phyloP scores from a whole-genome alignment of 768 basidiomycete genomes.

The Suillus americanus region DNA sequence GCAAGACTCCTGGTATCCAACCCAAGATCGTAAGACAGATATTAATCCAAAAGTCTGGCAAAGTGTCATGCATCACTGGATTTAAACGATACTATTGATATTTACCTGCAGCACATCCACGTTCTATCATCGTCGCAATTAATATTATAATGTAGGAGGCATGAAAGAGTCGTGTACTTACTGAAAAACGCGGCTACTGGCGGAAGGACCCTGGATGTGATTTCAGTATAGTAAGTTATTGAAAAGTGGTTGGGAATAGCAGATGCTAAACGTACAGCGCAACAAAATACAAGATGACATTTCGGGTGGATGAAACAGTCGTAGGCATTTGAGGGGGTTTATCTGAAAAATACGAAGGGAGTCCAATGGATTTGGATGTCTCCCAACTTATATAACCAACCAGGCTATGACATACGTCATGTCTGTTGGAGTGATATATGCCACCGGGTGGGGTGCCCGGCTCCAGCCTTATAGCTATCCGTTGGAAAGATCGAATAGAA shows the following conservation, averaged over 20 bases:
- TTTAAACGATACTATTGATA: neutral
- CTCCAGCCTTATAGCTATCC: no score
- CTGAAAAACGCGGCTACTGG: slow-evolving; percentile 30
- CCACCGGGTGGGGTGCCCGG: neutral
- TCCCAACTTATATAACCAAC: neutral
- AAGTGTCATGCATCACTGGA: neutral
- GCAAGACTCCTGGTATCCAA: slow-evolving; percentile 53
- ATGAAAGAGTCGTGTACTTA: slow-evolving; percentile 12
- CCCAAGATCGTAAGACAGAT: slow-evolving; percentile 41
- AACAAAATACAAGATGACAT: slow-evolving; percentile 39
- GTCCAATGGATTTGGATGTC: neutral
- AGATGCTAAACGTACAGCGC: slow-evolving; percentile 23
- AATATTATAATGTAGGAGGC: neutral
- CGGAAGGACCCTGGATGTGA: slow-evolving; percentile 22
- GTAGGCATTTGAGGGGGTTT: slow-evolving; percentile 17
- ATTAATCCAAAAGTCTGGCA: slow-evolving; percentile 38
- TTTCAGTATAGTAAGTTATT: neutral
- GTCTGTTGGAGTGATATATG: neutral
- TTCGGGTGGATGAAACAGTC: slow-evolving; percentile 26
- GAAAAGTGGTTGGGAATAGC: neutral
- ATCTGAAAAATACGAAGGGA: neutral
- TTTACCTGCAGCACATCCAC: slow-evolving; percentile 26
- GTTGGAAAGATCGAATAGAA: no score
- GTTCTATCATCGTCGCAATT: slow-evolving; percentile 14
- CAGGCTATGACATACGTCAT: neutral